These are phyloP conservation scores for Hypsizygus marmoreus DNA, from an alignment of 768 basidiomycete species.

Conservation along the genomic window DNA sequence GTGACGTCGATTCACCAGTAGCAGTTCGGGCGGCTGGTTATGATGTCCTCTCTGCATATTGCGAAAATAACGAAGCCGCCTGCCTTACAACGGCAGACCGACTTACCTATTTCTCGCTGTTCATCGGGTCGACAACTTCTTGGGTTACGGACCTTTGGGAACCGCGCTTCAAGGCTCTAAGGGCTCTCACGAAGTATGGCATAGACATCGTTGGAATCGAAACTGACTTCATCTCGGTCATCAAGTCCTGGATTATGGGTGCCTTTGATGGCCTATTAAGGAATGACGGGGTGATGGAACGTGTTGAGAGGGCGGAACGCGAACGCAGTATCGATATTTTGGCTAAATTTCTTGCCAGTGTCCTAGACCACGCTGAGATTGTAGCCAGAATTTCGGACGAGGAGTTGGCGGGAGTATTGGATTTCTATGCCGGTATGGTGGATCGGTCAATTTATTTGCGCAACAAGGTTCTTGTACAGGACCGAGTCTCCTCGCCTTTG, in stretches of 20 bases:
- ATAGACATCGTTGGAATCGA: constrained; percentile 68
- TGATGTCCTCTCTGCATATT: constrained; percentile 72
- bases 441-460: constrained; percentile 50
- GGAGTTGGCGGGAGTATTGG: constrained; percentile 54
- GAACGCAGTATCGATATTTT: constrained; percentile 66
- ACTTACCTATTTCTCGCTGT: constrained; percentile 64
- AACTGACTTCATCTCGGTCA: constrained; percentile 49
- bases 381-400: constrained; percentile 63
- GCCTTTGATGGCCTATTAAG: constrained; percentile 57
- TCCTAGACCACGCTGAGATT: constrained; percentile 53
- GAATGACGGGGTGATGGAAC: constrained; percentile 32
- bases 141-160: constrained; percentile 78
- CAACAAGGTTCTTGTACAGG: constrained; percentile 11
- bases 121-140: constrained; percentile 43
- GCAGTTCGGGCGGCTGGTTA: constrained; percentile 68
- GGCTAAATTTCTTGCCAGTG: constrained; percentile 54
- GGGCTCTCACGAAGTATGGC: constrained; percentile 63
- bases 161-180: constrained; percentile 64
- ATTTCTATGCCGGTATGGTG: constrained; percentile 62
- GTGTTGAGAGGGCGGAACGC: constrained; percentile 52
- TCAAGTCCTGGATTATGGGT: constrained; percentile 67
- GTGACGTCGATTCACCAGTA: constrained; percentile 51
- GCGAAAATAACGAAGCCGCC: constrained; percentile 56
- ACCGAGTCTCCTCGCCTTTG: constrained; percentile 35
- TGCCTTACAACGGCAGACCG: constrained; percentile 56